Conservation (phyloP, 2,329 filamentous ascomycete species). For the Nemania sp. region DNA sequence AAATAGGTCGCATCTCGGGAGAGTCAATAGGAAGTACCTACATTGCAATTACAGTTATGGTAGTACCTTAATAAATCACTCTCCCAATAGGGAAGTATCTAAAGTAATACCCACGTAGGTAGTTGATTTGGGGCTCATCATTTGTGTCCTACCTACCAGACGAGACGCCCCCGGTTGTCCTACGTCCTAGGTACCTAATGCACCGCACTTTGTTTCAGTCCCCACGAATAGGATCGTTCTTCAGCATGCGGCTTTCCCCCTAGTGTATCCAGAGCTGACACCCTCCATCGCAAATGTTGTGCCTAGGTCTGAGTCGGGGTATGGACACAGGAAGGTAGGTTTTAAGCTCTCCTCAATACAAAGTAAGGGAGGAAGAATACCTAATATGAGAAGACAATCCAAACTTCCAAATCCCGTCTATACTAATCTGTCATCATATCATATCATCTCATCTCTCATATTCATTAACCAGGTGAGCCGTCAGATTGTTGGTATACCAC, state of each 20-base stretch:
- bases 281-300: constrained; percentile 9
- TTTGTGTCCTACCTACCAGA: not conserved
- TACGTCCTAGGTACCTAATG: too few relatives aligned
- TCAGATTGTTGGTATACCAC: not conserved
- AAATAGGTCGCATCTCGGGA: too few relatives aligned
- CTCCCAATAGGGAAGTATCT: constrained; percentile 25
- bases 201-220: constrained; percentile 19
- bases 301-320: not conserved
- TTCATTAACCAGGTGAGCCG: not conserved
- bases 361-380: too few relatives aligned
- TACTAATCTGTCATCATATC: not conserved
- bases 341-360: too few relatives aligned
- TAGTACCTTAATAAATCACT: not conserved
- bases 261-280: constrained; percentile 23
- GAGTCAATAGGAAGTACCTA: too few relatives aligned
- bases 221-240: constrained; percentile 19
- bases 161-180: not conserved
- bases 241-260: constrained; percentile 20
- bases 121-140: too few relatives aligned
- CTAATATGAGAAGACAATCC: not conserved
- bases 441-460: not conserved
- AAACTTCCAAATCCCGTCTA: not conserved
- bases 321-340: too few relatives aligned
- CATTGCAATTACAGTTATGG: too few relatives aligned
- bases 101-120: not conserved